A percentile compares a stretch with the other conserved stretches of the same genome.
These are phyloP conservation scores for Lepidium didymum DNA, from an alignment of 345 rosid species.

Conservation along the genomic window DNA sequence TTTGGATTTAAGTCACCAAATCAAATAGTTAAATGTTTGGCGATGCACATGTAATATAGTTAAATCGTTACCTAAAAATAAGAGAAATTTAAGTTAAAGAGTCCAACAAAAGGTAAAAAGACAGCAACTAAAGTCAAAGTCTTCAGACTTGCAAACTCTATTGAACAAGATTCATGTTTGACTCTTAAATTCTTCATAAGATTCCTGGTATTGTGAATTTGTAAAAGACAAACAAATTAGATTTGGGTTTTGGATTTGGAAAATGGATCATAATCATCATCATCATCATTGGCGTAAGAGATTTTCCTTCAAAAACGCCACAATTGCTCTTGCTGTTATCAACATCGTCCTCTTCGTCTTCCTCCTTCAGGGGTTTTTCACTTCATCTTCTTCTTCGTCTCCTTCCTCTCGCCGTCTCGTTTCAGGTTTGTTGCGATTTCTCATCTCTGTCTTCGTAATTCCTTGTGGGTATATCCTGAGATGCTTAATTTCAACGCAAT, in stretches of 20 bases:
- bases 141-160: neutral
- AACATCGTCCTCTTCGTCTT: slow-evolving; percentile 48
- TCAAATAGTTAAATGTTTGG: neutral
- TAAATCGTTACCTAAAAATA: neutral
- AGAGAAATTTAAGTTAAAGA: neutral
- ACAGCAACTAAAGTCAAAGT: slow-evolving; percentile 1
- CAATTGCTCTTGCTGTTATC: slow-evolving; percentile 50
- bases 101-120: neutral
- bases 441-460: neutral
- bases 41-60: neutral
- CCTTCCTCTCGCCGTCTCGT: slow-evolving; percentile 34
- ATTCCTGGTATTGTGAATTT: neutral
- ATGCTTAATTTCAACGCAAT: neutral
- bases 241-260: neutral
- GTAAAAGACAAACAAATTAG: neutral
- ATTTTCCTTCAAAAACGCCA: slow-evolving; percentile 75
- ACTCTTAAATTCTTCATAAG: neutral
- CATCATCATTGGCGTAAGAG: slow-evolving; percentile 50
- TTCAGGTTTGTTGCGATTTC: slow-evolving; percentile 36
- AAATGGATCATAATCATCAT: slow-evolving; percentile 15
- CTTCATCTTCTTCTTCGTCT: slow-evolving; percentile 31
- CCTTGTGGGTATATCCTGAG: neutral
- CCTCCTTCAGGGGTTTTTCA: slow-evolving; percentile 56
- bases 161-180: neutral
- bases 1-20: slow-evolving; percentile 11